phyloP scores from a whole-genome alignment of 768 basidiomycete species.

The Collybiopsis luxurians region DNA sequence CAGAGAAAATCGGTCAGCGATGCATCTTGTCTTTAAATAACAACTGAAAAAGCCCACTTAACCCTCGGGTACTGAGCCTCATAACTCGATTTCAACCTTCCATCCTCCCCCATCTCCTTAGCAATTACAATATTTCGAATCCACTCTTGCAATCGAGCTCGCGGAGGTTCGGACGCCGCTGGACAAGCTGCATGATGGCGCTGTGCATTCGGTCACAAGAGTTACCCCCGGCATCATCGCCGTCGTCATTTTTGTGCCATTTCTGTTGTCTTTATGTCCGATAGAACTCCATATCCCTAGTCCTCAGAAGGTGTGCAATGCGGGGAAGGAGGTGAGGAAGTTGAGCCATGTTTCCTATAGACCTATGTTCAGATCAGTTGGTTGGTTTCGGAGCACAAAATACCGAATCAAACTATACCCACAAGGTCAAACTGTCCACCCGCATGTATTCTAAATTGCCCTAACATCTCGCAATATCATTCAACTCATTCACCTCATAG shows the following conservation, averaged over 20 bases:
- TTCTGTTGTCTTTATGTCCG: slow-evolving; percentile 21
- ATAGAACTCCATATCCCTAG: slow-evolving; percentile 39
- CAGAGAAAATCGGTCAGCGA: no score
- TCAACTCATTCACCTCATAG: neutral
- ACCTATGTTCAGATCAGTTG: neutral
- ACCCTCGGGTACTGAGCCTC: slow-evolving; percentile 24
- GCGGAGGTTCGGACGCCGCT: slow-evolving; percentile 37
- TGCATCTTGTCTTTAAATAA: no score
- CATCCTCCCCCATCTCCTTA: slow-evolving; percentile 25
- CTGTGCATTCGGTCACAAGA: slow-evolving; percentile 39
- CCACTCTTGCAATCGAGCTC: slow-evolving; percentile 39
- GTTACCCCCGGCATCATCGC: no score
- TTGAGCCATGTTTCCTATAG: slow-evolving; percentile 36
- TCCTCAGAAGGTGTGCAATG: slow-evolving; percentile 44
- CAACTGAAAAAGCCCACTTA: no score
- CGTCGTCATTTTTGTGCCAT: slow-evolving; percentile 29
- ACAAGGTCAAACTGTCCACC: neutral
- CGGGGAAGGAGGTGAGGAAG: slow-evolving; percentile 36
- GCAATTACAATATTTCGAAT: slow-evolving; percentile 36
- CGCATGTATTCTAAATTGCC: neutral
- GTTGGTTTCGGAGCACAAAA: neutral
- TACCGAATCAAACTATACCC: no score
- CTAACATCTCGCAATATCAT: neutral
- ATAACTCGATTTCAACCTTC: slow-evolving; percentile 29
- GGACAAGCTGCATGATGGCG: slow-evolving; percentile 36